phyloP scores from a whole-genome alignment of 2,329 filamentous ascomycete species.

The Zymoseptoria crescenta region DNA sequence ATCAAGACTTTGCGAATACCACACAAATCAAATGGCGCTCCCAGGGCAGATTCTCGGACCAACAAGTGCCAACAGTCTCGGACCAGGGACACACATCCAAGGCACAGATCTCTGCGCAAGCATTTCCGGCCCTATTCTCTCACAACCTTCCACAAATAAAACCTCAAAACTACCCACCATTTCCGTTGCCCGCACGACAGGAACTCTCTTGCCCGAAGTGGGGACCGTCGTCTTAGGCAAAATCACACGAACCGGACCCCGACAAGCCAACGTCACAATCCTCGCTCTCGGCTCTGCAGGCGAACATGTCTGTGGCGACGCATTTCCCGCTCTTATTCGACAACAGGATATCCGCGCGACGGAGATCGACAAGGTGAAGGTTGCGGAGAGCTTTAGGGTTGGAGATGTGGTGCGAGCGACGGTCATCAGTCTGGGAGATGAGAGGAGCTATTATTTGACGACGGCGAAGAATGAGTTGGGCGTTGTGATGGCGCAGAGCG shows the following conservation, averaged over 20 bases:
- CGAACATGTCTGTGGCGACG: conserved; percentile 21
- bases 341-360: conserved; percentile 84
- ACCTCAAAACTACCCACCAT: conserved; percentile 41
- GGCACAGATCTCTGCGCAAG: conserved; percentile 70
- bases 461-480: conserved; percentile 88
- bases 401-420: conserved; percentile 84
- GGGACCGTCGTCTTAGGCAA: conserved; percentile 73
- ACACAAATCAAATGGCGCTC: conserved; percentile 47
- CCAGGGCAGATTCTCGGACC: conserved; percentile 76
- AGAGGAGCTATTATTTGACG: conserved; percentile 89
- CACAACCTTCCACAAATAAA: conserved; percentile 36
- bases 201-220: conserved; percentile 78
- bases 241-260: conserved; percentile 75
- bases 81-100: conserved; percentile 77
- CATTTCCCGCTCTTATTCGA: conserved; percentile 29
- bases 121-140: conserved; percentile 57
- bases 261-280: conserved; percentile 79
- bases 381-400: conserved; percentile 83
- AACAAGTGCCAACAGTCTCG: conserved; percentile 58
- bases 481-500: conserved; percentile 86
- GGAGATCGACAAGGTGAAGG: conserved; percentile 89
- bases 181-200: conserved; percentile 41
- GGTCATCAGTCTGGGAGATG: conserved; percentile 80
- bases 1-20: neutral
- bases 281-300: conserved; percentile 61